Conservation (phyloP, 805 yeast genomes). For the Nakazawaea holstii region DNA sequence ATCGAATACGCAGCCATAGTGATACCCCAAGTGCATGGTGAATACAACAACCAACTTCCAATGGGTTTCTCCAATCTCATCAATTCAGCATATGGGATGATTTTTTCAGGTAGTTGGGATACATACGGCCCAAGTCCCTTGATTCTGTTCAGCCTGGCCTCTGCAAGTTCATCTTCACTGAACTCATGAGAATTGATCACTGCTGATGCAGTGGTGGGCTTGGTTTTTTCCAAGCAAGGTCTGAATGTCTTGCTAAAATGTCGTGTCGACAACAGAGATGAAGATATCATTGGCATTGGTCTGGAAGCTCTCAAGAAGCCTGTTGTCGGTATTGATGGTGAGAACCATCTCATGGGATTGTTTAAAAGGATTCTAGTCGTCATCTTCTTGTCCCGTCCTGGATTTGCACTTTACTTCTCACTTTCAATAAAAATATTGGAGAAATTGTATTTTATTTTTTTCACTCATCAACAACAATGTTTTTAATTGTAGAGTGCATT, state of each 20-base stretch:
- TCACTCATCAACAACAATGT: no score
- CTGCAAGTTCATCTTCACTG: constrained; percentile 36
- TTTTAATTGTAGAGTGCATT: no score
- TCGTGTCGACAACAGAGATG: neutral
- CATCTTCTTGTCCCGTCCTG: no score
- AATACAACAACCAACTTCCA: constrained; percentile 79
- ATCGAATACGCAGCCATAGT: constrained; percentile 78
- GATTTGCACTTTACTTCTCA: no score
- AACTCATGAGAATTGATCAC: constrained; percentile 13
- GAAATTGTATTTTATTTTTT: no score
- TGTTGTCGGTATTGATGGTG: no score
- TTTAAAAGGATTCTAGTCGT: no score
- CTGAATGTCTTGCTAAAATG: neutral
- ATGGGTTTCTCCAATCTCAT: constrained; percentile 93
- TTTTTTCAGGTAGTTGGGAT: constrained; percentile 57
- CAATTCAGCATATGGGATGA: constrained; percentile 88
- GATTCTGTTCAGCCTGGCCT: constrained; percentile 46
- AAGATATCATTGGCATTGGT: no score
- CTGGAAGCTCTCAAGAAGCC: neutral
- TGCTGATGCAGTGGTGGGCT: neutral
- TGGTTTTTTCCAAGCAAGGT: neutral
- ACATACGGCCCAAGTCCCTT: constrained; percentile 44
- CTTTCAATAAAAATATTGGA: no score
- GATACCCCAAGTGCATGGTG: constrained; percentile 92
- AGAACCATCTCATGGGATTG: no score